A percentile compares a stretch with the other conserved stretches of the same genome.
Evolutionary conservation across 2,329 filamentous ascomycete genomes (phyloP).

Genomic region (Stenocarpella maydis): DNA sequence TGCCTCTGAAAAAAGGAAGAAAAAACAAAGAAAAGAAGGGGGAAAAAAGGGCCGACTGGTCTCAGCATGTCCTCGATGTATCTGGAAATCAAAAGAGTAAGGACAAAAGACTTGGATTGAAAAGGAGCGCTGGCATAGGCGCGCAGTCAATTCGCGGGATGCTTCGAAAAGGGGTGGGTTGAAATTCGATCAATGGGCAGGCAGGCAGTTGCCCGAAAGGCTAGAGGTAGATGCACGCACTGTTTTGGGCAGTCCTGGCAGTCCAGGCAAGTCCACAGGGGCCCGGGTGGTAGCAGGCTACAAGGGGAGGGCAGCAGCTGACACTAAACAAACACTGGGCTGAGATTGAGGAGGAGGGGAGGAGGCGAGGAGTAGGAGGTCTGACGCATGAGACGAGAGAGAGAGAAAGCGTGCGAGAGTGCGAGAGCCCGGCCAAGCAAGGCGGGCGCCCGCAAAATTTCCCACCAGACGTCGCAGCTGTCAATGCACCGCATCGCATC

Average conservation of each 20-base stretch:
- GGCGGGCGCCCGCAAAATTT: conserved; percentile 32
- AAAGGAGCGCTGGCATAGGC: no score
- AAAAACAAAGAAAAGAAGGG: no score
- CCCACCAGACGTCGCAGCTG: conserved; percentile 27
- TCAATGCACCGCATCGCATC: conserved; percentile 3
- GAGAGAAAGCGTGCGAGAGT: no score
- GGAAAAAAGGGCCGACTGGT: background rate
- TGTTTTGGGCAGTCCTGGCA: background rate
- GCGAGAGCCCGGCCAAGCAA: conserved; percentile 29
- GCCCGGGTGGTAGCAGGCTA: background rate
- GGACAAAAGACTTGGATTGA: background rate
- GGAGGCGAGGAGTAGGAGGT: conserved; percentile 13
- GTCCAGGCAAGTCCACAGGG: background rate
- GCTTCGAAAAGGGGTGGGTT: background rate
- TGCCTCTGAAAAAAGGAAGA: no score
- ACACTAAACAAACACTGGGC: conserved; percentile 7
- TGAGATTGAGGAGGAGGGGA: conserved; percentile 22
- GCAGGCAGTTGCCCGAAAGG: background rate
- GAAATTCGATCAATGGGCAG: background rate
- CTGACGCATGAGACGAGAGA: conserved; percentile 17
- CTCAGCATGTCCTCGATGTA: background rate
- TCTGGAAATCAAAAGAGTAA: background rate
- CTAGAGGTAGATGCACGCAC: background rate
- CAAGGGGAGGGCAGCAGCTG: conserved; percentile 3
- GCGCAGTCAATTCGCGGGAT: background rate